These are phyloP conservation scores for Phytophthora crassamura DNA, from an alignment of 352 stramenopile species.

Conservation along the genomic window DNA sequence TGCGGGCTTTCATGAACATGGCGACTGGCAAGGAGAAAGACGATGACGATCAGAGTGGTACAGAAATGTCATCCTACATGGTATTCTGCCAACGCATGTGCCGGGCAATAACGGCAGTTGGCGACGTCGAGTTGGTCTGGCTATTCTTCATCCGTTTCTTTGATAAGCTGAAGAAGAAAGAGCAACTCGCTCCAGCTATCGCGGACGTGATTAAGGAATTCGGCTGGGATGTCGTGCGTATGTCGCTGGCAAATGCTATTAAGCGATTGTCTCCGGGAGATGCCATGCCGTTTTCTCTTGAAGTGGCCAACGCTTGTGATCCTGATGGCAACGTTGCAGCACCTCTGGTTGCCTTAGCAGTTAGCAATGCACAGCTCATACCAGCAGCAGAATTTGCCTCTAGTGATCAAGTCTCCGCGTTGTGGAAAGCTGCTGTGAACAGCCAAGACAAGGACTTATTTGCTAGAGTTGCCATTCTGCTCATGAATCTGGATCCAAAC, in stretches of 20 bases:
- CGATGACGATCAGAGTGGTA: neutral
- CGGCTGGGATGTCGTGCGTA: neutral
- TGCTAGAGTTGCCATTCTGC: neutral
- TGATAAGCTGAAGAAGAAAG: conserved; percentile 3
- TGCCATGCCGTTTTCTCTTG: neutral
- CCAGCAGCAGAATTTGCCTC: neutral
- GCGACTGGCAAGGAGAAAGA: neutral
- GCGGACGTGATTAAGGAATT: neutral
- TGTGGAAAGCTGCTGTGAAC: neutral
- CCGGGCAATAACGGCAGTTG: conserved; percentile 2
- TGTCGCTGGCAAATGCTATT: neutral
- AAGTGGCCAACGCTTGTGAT: neutral
- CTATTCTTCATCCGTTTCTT: conserved; percentile 15
- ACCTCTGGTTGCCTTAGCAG: neutral
- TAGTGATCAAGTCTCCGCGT: neutral
- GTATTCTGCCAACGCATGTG: conserved; percentile 8
- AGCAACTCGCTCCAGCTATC: neutral
- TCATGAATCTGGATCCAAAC: neutral
- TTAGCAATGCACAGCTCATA: conserved; percentile 3
- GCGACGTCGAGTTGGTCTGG: conserved; percentile 7
- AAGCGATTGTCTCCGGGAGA: neutral
- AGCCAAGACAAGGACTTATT: neutral
- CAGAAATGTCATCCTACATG: neutral
- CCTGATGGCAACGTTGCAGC: neutral
- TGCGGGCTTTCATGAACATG: conserved; percentile 17